These are phyloP conservation scores for Tetrahymena elliotti DNA, from an alignment of 73 alveolate species.

Conservation along the genomic window DNA sequence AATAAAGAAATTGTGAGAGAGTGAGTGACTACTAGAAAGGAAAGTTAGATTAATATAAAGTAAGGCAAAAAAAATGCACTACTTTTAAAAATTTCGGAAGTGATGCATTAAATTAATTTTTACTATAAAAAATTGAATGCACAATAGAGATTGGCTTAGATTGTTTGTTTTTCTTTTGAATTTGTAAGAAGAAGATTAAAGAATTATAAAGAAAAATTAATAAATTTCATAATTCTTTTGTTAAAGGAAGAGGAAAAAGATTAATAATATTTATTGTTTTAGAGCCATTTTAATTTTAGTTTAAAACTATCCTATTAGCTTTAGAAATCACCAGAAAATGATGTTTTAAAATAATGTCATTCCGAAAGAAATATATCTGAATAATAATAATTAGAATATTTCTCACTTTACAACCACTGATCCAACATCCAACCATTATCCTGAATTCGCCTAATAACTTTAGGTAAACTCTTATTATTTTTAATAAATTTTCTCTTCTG, in stretches of 20 bases:
- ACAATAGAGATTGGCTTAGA: not conserved
- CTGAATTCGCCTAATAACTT: not conserved
- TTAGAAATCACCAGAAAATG: not conserved
- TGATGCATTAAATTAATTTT: too few relatives aligned
- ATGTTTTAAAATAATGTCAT: not conserved
- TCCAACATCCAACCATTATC: not conserved
- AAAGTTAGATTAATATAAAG: not conserved
- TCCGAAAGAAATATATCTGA: not conserved
- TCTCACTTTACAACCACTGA: not conserved
- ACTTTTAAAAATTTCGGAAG: not conserved
- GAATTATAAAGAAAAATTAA: not conserved
- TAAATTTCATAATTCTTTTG: not conserved
- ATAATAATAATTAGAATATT: not conserved
- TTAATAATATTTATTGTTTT: not conserved
- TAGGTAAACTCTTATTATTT: not conserved
- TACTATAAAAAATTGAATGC: not conserved
- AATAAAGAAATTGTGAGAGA: too few relatives aligned
- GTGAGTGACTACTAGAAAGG: not conserved
- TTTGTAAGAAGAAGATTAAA: not conserved
- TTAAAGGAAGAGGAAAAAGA: not conserved
- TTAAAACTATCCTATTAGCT: not conserved
- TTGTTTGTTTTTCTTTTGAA: not conserved
- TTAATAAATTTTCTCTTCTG: not conserved
- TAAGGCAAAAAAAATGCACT: not conserved
- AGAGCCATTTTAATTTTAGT: not conserved